These are phyloP conservation scores for Hymenoscyphus albidus DNA, from an alignment of 2,329 filamentous ascomycete genomes.

Conservation along the genomic window DNA sequence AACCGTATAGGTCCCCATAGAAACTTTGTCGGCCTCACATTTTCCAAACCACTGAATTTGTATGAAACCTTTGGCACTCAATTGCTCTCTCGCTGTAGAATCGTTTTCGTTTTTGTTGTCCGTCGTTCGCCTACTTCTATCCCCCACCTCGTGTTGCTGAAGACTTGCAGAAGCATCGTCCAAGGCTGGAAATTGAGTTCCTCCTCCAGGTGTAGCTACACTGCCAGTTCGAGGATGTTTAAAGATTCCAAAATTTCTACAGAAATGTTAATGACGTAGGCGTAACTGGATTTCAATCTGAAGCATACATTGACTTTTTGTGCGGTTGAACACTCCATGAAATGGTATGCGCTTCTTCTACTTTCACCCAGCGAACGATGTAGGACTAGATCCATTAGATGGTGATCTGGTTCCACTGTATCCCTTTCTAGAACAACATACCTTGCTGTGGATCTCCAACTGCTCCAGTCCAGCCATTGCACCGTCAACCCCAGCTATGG, in stretches of 20 bases:
- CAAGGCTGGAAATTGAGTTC: slow-evolving; percentile 16
- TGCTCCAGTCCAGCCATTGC: slow-evolving; percentile 92
- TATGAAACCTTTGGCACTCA: slow-evolving; percentile 64
- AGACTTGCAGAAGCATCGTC: slow-evolving; percentile 27
- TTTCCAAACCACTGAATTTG: slow-evolving; percentile 84
- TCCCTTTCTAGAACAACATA: slow-evolving; percentile 40
- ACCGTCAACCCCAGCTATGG: slow-evolving; percentile 56
- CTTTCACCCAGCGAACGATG: slow-evolving; percentile 94
- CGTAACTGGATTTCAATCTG: not conserved
- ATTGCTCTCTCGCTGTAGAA: slow-evolving; percentile 57
- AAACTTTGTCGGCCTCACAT: slow-evolving; percentile 94
- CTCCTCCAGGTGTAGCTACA: slow-evolving; percentile 21
- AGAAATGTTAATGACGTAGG: slow-evolving; percentile 20
- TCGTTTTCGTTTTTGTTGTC: slow-evolving; percentile 52
- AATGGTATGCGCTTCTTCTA: slow-evolving; percentile 84
- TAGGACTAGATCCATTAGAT: slow-evolving; percentile 65
- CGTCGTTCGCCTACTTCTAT: slow-evolving; percentile 32
- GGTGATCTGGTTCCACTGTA: slow-evolving; percentile 10
- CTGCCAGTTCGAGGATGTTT: slow-evolving; percentile 74
- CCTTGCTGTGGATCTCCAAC: slow-evolving; percentile 96
- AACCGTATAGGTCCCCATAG: slow-evolving; percentile 85
- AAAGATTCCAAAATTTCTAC: slow-evolving; percentile 90
- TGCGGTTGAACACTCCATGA: slow-evolving; percentile 98
- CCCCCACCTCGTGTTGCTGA: slow-evolving; percentile 25
- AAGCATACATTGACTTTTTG: slow-evolving; percentile 81